A percentile compares a stretch with the other conserved stretches of the same genome.
phyloP scores from a whole-genome alignment of 805 yeast genomes.

The Zygosaccharomyces rouxii region DNA sequence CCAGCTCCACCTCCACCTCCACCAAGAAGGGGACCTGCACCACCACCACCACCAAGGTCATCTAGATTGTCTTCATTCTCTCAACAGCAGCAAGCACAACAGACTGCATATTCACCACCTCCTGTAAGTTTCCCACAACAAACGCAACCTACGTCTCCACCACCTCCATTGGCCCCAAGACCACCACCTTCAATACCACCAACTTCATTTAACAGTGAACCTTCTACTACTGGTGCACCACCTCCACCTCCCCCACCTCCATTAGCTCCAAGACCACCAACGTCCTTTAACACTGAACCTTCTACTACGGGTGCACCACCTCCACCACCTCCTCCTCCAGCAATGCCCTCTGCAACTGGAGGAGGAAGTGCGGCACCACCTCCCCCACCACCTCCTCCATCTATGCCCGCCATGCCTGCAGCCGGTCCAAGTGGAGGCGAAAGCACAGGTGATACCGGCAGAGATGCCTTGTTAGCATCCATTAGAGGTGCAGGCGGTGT shows the following conservation, averaged over 20 bases:
- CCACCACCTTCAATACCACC: constrained; percentile 20
- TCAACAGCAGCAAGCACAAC: constrained; percentile 13
- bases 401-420: constrained; percentile 8
- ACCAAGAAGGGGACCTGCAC: constrained; percentile 32
- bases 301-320: constrained; percentile 19
- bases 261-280: constrained; percentile 17
- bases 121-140: constrained; percentile 17
- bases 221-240: constrained; percentile 16
- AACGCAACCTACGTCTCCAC: constrained; percentile 16
- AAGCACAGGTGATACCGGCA: constrained; percentile 46
- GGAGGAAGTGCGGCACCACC: constrained; percentile 7
- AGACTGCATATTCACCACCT: constrained; percentile 13
- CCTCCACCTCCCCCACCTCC: constrained; percentile 18
- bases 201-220: constrained; percentile 11
- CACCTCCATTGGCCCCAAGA: constrained; percentile 18
- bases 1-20: constrained; percentile 32
- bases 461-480: constrained; percentile 83
- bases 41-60: constrained; percentile 28
- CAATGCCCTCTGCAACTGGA: constrained; percentile 10
- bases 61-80: constrained; percentile 8
- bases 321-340: constrained; percentile 20
- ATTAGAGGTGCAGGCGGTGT: constrained; percentile 78
- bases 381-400: constrained; percentile 20
- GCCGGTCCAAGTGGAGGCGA: constrained; percentile 19
- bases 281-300: constrained; percentile 10